These are phyloP conservation scores for Anthoceros angustus DNA, from an alignment of 225 moss, liverwort and hornwort species.

Conservation along the genomic window DNA sequence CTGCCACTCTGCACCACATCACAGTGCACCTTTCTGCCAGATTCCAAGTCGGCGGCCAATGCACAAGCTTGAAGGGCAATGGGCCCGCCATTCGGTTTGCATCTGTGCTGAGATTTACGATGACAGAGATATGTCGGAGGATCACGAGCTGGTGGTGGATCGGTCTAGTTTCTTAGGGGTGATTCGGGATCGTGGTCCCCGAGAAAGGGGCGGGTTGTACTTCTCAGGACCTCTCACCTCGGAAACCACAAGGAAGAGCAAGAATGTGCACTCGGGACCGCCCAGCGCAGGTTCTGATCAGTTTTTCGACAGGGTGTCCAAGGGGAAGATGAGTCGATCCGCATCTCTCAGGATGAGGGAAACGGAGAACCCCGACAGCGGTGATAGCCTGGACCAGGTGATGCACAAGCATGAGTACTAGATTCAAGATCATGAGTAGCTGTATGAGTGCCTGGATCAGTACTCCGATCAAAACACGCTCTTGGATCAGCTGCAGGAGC, in stretches of 20 bases:
- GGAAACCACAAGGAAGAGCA: slow-evolving; percentile 1
- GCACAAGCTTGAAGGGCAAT: no score
- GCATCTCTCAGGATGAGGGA: not conserved
- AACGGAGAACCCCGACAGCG: not conserved
- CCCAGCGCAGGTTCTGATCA: not conserved
- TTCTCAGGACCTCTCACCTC: not conserved
- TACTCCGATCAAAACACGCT: not conserved
- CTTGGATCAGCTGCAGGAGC: slow-evolving; percentile 5
- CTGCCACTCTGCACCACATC: no score
- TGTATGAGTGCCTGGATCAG: slow-evolving; percentile 2
- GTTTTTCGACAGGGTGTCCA: not conserved
- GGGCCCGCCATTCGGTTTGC: not conserved
- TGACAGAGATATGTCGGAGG: not conserved
- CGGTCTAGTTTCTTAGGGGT: not conserved
- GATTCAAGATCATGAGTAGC: not conserved
- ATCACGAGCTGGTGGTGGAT: not conserved
- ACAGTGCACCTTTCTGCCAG: no score
- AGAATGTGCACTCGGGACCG: not conserved
- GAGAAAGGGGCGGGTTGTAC: not conserved
- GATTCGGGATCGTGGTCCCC: no score
- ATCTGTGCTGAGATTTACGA: not conserved
- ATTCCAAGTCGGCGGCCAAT: no score
- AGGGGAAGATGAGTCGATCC: not conserved
- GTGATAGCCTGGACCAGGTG: not conserved
- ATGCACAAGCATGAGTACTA: not conserved